Evolutionary conservation across 1,284 basidiomycete genomes (phyloP), one percentile per base, ranked within the genome.

Genomic region (Caloboletus firmus): DNA sequence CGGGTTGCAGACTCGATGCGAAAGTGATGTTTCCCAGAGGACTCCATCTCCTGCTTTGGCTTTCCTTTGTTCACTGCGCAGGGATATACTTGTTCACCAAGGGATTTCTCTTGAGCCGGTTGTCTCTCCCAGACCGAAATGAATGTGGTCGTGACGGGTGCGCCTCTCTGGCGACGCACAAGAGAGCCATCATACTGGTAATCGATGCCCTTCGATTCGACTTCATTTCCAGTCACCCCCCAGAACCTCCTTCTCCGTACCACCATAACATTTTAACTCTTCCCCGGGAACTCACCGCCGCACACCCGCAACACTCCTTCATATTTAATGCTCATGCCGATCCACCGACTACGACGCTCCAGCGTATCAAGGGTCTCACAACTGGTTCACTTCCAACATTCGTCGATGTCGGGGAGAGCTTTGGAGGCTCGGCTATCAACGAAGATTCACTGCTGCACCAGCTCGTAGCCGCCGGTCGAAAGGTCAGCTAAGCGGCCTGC

Each of bases 341-440:
- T 68, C 95, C 97, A 0, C 97, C 97, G 1, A 99, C 97, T 0
- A 89, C 94, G 0, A 99, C 96, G 0, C 81, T 99, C 45, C 97
- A 99, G 71, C 82, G 97, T 2, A 87, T 99, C 66, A 99, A 99
- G 67, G 97, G 87, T 0, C 76, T 99, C 46, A 98, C 94, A 0
- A 98, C 97, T 0, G 97, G 97, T 4, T 95, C 93, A 0, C 75
- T 99, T 8, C 96, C 97, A 0, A 99, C 97, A 0, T 99, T 99
- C 65, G 84, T 99, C 46, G 96, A 99, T 66, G 81, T 92, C 22
- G 93, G 95, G 6, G 87, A 87, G 50, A 98, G 94, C 70, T 98
- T 99, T 75, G 91, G 89, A 20, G 93, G 85, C 0, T 85, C 87
- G 0, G 87, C 87, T 0, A 91, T 98, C 42, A 78, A 80, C 12